A percentile compares a stretch with the other conserved stretches of the same genome.
These are phyloP conservation scores for Taphrina deformans DNA, from an alignment of 1,139 yeast genomes.

Conservation along the genomic window DNA sequence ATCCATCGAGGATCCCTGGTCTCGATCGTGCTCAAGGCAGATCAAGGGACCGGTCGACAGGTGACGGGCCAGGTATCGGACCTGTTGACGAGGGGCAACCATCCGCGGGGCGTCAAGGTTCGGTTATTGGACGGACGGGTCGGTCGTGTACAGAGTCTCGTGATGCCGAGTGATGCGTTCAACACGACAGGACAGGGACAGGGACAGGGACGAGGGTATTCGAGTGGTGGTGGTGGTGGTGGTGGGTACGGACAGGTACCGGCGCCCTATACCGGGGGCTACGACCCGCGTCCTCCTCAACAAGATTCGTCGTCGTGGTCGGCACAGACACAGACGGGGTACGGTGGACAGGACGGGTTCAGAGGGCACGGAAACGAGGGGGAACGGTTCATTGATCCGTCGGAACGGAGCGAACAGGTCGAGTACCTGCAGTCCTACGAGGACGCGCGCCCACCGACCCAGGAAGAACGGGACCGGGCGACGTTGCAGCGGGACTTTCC, in stretches of 20 bases:
- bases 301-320: not conserved
- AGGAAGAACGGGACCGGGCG: slow-evolving; percentile 15
- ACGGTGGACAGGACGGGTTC: not conserved
- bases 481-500: slow-evolving; percentile 4
- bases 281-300: not conserved
- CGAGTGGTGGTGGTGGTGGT: not conserved
- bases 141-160: slow-evolving; percentile 29
- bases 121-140: slow-evolving; percentile 22
- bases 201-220: not conserved
- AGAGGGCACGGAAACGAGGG: not conserved
- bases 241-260: not conserved
- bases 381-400: not conserved
- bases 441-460: slow-evolving; percentile 4
- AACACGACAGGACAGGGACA: not conserved
- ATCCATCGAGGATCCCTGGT: slow-evolving; percentile 17
- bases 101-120: slow-evolving; percentile 29
- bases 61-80: slow-evolving; percentile 16
- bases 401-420: slow-evolving; percentile 14
- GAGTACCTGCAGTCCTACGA: slow-evolving; percentile 15
- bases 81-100: slow-evolving; percentile 25
- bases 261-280: not conserved
- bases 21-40: slow-evolving; percentile 17
- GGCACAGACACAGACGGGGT: not conserved
- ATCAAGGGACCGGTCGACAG: slow-evolving; percentile 27
- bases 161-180: not conserved